A percentile compares a stretch with the other conserved stretches of the same genome.
Conservation (phyloP, 1,284 basidiomycete species). For the Leccinum griseonigrum region DNA sequence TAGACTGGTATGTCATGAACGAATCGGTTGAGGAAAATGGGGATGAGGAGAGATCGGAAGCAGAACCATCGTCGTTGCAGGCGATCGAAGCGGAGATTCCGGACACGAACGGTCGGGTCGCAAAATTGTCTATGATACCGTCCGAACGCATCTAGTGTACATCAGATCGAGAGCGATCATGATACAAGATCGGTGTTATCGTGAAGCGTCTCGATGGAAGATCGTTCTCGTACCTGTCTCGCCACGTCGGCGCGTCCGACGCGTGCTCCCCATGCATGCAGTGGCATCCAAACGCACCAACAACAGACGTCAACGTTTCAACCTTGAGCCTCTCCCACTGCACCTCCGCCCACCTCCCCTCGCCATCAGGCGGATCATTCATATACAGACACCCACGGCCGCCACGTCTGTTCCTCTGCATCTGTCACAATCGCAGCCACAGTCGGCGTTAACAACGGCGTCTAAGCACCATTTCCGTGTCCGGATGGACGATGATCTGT, state of each 20-base stretch:
- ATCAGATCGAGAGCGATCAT: neutral
- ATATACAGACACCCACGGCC: constrained; percentile 13
- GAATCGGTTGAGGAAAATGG: constrained; percentile 33
- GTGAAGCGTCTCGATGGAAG: constrained; percentile 15
- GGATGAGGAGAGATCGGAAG: constrained; percentile 18
- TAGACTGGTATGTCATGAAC: constrained; percentile 70
- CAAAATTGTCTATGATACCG: constrained; percentile 56
- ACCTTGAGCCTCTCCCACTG: constrained; percentile 10
- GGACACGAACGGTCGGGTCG: constrained; percentile 63
- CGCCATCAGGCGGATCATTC: constrained; percentile 12
- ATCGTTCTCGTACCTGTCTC: constrained; percentile 22
- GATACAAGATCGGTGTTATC: neutral
- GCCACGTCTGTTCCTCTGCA: constrained; percentile 7
- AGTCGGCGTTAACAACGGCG: constrained; percentile 8
- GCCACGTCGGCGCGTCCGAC: constrained; percentile 9
- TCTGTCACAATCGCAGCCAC: neutral
- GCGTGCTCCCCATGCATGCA: neutral
- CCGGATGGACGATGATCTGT: neutral
- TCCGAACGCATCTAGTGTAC: constrained; percentile 1
- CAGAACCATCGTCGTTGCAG: constrained; percentile 12
- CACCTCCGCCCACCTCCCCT: constrained; percentile 7
- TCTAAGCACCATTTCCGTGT: neutral
- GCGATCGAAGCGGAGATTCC: constrained; percentile 54
- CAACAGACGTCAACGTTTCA: neutral
- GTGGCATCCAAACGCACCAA: neutral